Base-by-base conservation (phyloP, 2,329 filamentous ascomycete species). In the Sclerotinia spermophila region DNA sequence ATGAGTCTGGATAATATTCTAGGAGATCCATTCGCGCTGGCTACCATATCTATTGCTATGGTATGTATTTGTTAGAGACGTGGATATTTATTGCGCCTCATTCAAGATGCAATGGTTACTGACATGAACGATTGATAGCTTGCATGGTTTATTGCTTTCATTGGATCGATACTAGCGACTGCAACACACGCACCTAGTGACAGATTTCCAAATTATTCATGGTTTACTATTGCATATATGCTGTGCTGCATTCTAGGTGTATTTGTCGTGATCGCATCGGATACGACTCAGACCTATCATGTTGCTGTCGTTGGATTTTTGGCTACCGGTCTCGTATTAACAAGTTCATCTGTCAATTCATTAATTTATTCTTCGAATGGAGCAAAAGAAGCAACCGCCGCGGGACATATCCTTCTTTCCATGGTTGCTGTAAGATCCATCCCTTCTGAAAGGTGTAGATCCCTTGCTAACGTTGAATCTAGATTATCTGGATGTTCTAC, bases 401-500 rank as follows among this genome's bases (percentile, higher is more conserved):
- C 96, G 72, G 96, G 96, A 60, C 96, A 96, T 81, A 97, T 99
- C 73, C 85, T 99, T 67, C 85, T 98, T 61, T 95, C 94, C 71
- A 97, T 98, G 88, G 90, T 97, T 69, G 89, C 92, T 76, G 94
- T 97, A 87, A 78, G 92, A 38, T 27, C 84, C 84, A 40, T 19
- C 17, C 8, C 53, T 42, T 5, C 17, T 7, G 35, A 7, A n/a
- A 17, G 13, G 4, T 40, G 30, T 59, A 7, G 60, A 30, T 45
- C 59, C 30, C 33, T 65, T n/a, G 24, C 72, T 75, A 60, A 76
- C 65, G 35, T 35, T 48, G 30, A 42, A 58, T 15, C 15, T 76
- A 97, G 94, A 92, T 97, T 77, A 88, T 98, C 72, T 99, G 96
- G 96, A 97, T 97, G 76, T 97, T 98, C 82, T 98, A 98, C 85